Conservation (phyloP, 1,284 basidiomycete species). For the Rhodotorula sp. region DNA sequence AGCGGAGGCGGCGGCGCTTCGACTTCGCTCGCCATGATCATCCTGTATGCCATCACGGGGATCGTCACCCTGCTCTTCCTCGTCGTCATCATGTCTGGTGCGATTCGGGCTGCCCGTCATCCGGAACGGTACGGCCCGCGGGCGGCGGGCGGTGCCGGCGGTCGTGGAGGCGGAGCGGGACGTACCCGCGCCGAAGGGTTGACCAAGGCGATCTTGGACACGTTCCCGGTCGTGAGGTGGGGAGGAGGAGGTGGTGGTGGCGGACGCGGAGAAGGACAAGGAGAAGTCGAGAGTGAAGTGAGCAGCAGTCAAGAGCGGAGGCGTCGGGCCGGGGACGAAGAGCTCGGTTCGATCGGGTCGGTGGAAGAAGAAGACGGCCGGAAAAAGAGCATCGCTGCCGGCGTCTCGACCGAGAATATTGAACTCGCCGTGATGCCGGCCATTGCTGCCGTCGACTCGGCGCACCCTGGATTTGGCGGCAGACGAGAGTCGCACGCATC, state of each 20-base stretch:
- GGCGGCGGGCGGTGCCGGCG: constrained; percentile 29
- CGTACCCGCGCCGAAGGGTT: constrained; percentile 76
- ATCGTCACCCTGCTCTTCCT: constrained; percentile 75
- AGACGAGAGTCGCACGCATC: neutral
- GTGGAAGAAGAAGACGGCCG: constrained; percentile 3
- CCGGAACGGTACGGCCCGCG: constrained; percentile 88
- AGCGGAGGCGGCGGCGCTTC: constrained; percentile 16
- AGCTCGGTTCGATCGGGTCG: neutral
- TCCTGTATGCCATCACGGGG: constrained; percentile 43
- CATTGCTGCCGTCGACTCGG: neutral
- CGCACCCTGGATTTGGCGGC: neutral
- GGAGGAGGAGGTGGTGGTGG: constrained; percentile 41
- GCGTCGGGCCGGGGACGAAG: neutral
- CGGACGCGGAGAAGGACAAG: constrained; percentile 15
- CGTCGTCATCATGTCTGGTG: constrained; percentile 72
- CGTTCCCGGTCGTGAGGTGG: constrained; percentile 89
- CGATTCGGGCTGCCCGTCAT: constrained; percentile 73
- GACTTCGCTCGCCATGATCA: constrained; percentile 72
- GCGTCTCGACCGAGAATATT: constrained; percentile 3
- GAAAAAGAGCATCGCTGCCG: constrained; percentile 6
- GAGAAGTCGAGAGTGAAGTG: neutral
- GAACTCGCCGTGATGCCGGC: constrained; percentile 12
- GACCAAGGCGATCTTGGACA: constrained; percentile 84
- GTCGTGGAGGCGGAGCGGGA: constrained; percentile 48
- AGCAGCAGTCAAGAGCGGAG: neutral